Conservation (phyloP, 352 stramenopile genomes). For the Pythium aristosporum region DNA sequence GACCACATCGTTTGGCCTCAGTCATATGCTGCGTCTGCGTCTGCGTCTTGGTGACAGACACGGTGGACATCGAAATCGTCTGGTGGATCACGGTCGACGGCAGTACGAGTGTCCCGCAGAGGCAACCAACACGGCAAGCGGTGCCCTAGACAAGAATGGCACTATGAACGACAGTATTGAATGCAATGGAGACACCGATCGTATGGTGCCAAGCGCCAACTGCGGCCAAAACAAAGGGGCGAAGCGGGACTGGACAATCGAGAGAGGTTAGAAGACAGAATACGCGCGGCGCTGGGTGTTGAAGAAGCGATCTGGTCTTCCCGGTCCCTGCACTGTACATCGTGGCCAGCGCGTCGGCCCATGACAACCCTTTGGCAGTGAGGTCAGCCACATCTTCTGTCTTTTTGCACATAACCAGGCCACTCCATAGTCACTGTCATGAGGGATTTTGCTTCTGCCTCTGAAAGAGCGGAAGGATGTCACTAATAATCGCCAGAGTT, state of each 20-base stretch:
- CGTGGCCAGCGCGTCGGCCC: conserved; percentile 4
- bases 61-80: no score
- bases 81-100: no score
- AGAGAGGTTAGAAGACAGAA: background rate
- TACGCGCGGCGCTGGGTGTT: background rate
- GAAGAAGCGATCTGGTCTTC: conserved; percentile 6
- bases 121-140: no score
- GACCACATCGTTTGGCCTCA: no score
- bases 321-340: conserved; percentile 5
- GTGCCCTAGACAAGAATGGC: no score
- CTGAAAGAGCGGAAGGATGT: background rate
- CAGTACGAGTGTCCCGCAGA: no score
- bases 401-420: conserved; percentile 13
- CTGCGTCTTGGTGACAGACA: no score
- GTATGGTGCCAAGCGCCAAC: background rate
- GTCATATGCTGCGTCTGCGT: no score
- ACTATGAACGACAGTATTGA: no score
- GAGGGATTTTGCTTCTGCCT: background rate
- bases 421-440: conserved; percentile 1
- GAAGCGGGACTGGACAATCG: background rate
- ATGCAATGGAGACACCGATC: background rate
- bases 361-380: conserved; percentile 3
- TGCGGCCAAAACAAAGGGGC: background rate
- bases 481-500: conserved; percentile 12
- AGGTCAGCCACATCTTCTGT: background rate